These are phyloP conservation scores for Pseudocercospora crystallina DNA, from an alignment of 2,329 filamentous ascomycete genomes.

Conservation along the genomic window DNA sequence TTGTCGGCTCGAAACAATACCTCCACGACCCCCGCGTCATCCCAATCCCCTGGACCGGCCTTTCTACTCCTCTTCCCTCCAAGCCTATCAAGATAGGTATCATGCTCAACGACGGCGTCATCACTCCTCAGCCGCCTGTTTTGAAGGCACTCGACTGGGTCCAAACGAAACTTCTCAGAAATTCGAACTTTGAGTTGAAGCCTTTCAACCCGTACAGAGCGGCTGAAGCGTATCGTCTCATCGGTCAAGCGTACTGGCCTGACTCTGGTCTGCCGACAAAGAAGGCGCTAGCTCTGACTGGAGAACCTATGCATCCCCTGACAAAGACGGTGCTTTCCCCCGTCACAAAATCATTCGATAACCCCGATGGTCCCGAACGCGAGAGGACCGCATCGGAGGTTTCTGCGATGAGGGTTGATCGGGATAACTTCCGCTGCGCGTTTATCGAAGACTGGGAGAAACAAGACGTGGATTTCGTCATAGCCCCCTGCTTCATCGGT, in stretches of 20 bases:
- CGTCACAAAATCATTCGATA: constrained; percentile 6
- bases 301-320: constrained; percentile 17
- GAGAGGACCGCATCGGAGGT: constrained; percentile 21
- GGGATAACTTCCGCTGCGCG: constrained; percentile 16
- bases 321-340: constrained; percentile 18
- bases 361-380: constrained; percentile 5
- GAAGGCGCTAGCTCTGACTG: constrained; percentile 6
- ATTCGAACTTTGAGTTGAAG: constrained; percentile 14
- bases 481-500: constrained; percentile 20
- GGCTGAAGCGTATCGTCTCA: constrained; percentile 13
- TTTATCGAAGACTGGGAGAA: constrained; percentile 19
- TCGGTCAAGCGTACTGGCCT: constrained; percentile 20
- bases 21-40: constrained; percentile 19
- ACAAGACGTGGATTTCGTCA: constrained; percentile 21
- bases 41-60: constrained; percentile 20
- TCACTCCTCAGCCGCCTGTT: constrained; percentile 20
- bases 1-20: constrained; percentile 12
- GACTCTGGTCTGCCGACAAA: constrained; percentile 13
- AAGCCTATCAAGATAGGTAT: constrained; percentile 18
- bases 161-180: constrained; percentile 1
- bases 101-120: constrained; percentile 18
- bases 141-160: constrained; percentile 16
- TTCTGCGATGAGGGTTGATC: constrained; percentile 8
- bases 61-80: constrained; percentile 3
- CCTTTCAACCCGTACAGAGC: constrained; percentile 16